Conservation (phyloP, 106 monocot genomes). For the Alisma plantagoaquatica region DNA sequence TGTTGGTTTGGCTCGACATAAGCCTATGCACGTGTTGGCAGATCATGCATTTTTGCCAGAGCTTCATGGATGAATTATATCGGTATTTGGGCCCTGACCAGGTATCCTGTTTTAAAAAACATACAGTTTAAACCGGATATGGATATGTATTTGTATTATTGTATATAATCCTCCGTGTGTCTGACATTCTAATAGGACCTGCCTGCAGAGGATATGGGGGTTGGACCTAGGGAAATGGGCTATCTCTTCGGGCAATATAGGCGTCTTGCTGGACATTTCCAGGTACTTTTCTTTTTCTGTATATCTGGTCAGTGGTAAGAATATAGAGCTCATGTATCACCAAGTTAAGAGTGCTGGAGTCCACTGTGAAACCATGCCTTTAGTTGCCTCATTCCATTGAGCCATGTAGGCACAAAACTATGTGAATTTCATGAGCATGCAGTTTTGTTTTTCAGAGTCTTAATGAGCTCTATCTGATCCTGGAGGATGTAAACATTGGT, state of each 20-base stretch:
- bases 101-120: too few species aligned
- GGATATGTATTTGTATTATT: too few species aligned
- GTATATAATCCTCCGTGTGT: too few species aligned
- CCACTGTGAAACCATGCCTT: too few species aligned
- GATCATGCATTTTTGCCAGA: conserved; percentile 99
- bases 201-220: conserved; percentile 96
- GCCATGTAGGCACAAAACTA: too few species aligned
- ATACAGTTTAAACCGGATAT: too few species aligned
- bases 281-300: conserved; percentile 36
- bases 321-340: too few species aligned
- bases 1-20: not conserved
- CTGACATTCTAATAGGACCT: conserved; percentile 55
- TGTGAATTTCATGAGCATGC: too few species aligned
- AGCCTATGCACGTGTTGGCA: conserved; percentile 12
- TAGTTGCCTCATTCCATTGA: too few species aligned
- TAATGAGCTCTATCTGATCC: too few species aligned
- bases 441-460: too few species aligned
- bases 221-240: conserved; percentile 99
- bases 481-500: too few species aligned
- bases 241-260: conserved; percentile 94
- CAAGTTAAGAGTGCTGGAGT: not conserved
- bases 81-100: conserved; percentile 90
- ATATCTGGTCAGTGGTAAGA: not conserved
- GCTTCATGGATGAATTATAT: conserved; percentile 95
- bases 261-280: conserved; percentile 91